Conservation (phyloP, 2,329 filamentous ascomycete genomes). For the Neoascochyta sp. region DNA sequence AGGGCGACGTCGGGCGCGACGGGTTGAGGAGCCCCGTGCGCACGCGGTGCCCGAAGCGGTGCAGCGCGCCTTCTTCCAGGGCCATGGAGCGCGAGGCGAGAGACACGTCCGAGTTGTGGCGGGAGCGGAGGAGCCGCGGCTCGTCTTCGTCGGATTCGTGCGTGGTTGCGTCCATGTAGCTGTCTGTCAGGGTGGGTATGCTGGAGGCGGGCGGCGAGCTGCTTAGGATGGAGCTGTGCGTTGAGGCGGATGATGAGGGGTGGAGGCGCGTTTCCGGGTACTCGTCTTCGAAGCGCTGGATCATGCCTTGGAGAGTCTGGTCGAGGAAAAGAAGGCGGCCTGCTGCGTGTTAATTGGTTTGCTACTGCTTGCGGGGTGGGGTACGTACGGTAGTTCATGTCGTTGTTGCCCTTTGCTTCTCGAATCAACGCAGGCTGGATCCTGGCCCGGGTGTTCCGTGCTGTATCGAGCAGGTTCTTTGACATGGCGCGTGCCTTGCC, state of each 20-base stretch:
- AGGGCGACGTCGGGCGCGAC: conserved; percentile 22
- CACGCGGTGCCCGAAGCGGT: conserved; percentile 64
- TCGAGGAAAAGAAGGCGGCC: conserved; percentile 82
- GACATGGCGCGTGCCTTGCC: conserved; percentile 69
- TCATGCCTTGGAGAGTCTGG: conserved; percentile 82
- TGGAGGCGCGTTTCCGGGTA: conserved; percentile 78
- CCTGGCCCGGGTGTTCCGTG: conserved; percentile 79
- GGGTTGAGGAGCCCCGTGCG: conserved; percentile 58
- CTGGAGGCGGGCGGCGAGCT: conserved; percentile 27
- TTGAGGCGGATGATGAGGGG: conserved; percentile 27
- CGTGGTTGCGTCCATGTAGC: conserved; percentile 20
- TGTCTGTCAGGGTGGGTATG: conserved; percentile 31
- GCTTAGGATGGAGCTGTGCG: conserved; percentile 31
- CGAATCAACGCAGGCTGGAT: conserved; percentile 79
- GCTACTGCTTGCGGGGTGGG: neutral
- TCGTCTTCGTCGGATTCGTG: conserved; percentile 43
- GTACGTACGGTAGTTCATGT: conserved; percentile 71
- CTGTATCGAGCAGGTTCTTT: conserved; percentile 80
- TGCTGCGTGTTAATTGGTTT: conserved; percentile 34
- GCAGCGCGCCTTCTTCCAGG: conserved; percentile 67
- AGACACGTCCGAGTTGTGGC: conserved; percentile 64
- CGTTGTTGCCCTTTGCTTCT: conserved; percentile 67
- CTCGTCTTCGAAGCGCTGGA: conserved; percentile 92
- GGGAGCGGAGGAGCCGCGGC: conserved; percentile 49
- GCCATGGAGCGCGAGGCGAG: conserved; percentile 62